These are phyloP conservation scores for Camellia granthamiana DNA, from an alignment of 148 eudicot genomes.

Conservation along the genomic window DNA sequence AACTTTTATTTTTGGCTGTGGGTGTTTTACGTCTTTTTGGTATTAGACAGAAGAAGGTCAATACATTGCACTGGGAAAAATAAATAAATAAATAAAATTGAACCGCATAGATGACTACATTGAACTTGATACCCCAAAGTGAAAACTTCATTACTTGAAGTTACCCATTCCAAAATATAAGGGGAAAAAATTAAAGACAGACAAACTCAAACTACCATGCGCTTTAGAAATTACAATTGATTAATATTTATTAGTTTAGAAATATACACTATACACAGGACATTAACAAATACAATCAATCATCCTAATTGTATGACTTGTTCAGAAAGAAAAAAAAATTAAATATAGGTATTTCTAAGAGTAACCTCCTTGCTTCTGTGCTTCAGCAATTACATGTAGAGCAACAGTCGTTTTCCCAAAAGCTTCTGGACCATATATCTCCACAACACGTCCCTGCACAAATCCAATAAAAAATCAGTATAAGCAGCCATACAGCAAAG, in stretches of 20 bases:
- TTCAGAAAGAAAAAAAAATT: not conserved
- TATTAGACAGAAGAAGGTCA: not conserved
- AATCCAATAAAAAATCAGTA: constrained; percentile 7
- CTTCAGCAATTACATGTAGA: constrained; percentile 90
- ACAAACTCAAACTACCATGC: not conserved
- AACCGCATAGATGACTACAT: not conserved
- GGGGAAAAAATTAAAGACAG: not conserved
- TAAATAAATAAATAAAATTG: not conserved
- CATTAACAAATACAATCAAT: not conserved
- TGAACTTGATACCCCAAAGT: not conserved
- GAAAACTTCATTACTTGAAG: not conserved
- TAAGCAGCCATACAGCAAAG: constrained; percentile 7
- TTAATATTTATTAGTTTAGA: not conserved
- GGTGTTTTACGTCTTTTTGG: not conserved
- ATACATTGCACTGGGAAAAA: not conserved
- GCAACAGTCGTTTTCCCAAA: constrained; percentile 98
- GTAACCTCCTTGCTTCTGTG: constrained; percentile 90
- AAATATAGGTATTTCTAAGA: not conserved
- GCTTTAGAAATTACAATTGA: not conserved
- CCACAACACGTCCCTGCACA: constrained; percentile 88
- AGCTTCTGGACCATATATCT: constrained; percentile 97
- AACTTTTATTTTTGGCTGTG: not conserved
- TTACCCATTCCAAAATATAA: not conserved
- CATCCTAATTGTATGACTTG: not conserved
- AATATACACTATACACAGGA: not conserved